Conservation (phyloP, 257 asterid species). For the Cordia subcordata region DNA sequence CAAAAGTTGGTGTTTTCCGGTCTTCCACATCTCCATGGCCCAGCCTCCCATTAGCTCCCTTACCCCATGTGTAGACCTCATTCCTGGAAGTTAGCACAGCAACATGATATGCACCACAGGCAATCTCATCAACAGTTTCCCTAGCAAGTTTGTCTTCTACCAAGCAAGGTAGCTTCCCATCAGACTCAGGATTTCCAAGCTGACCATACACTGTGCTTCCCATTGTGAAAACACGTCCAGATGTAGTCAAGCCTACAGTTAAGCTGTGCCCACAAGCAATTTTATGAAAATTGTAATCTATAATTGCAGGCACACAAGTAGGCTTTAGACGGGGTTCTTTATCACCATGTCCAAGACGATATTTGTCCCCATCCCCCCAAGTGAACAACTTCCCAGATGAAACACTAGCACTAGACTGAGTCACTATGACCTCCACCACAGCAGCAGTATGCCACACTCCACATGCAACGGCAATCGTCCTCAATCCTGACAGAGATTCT, state of each 20-base stretch:
- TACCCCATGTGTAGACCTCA: conserved; percentile 95
- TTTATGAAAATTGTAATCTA: conserved; percentile 72
- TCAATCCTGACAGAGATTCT: conserved; percentile 69
- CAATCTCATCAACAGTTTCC: conserved; percentile 68
- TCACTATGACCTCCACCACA: conserved; percentile 78
- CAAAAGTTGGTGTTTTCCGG: conserved; percentile 64
- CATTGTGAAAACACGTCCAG: conserved; percentile 80
- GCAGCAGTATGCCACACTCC: conserved; percentile 99
- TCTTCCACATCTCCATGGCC: conserved; percentile 96
- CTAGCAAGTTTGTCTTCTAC: conserved; percentile 67
- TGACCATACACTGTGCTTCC: conserved; percentile 92
- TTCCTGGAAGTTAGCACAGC: conserved; percentile 74
- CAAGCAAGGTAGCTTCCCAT: conserved; percentile 72
- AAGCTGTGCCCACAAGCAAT: conserved; percentile 86
- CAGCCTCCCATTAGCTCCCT: conserved; percentile 91
- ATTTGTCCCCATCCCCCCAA: conserved; percentile 97
- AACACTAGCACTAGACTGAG: conserved; percentile 71
- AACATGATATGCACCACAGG: conserved; percentile 86
- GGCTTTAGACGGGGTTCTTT: conserved; percentile 89
- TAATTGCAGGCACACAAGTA: conserved; percentile 86
- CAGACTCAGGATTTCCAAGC: conserved; percentile 78
- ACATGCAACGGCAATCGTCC: conserved; percentile 87
- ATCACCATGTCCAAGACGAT: conserved; percentile 93
- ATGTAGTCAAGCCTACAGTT: conserved; percentile 75
- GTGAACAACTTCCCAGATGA: conserved; percentile 92